Base-by-base conservation (phyloP, 805 yeast species). In the Saccharomycopsis sp. region DNA sequence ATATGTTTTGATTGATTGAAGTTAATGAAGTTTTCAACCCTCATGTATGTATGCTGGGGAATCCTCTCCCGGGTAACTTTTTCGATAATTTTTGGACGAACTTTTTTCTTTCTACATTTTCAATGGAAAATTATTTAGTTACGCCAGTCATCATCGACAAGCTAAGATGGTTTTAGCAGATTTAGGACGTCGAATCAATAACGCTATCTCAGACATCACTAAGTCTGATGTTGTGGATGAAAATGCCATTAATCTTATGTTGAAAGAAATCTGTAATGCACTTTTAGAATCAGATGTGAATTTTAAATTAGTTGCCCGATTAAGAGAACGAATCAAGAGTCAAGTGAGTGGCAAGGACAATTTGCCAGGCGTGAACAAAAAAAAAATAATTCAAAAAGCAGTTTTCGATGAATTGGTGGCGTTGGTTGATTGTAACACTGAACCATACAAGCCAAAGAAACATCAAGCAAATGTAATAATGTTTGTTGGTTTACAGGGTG, bases 401-500 rank as follows among this genome's bases (percentile, higher is more conserved):
- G 94, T 93, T 35, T 93, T 84, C 64, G 98, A 93, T 59, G 97
- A 93, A 65, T 72, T 93, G 35, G 85, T 89, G 56, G 78, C 75
- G 4, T 70, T 93, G 32, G 96, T 93, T 20, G 97, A 89, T 57
- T 82, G 81, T 39, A 58, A 53, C 34, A 57, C 58, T 11, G 66
- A 65, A 42, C 72, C 85, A 7, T 90, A 79, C 59, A 84, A 84
- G 64, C 97, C 97, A 33, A 84, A 83, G 67, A 89, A 89, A 69
- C 80, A 87, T 56, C 74, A 75, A 56, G 59, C 78, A 7, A 78
- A 83, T 58, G 85, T 90, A 26, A 83, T 93, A 53, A 93, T 93
- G 98, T 85, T 93, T 72, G 98, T 93, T 48, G 98, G 98, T 60
- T 70, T 93, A 49, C 98, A 93, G 64, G 98, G 98, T 68, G 93